phyloP scores from a whole-genome alignment of 2,329 filamentous ascomycete genomes.

The Diaporthe velutina region DNA sequence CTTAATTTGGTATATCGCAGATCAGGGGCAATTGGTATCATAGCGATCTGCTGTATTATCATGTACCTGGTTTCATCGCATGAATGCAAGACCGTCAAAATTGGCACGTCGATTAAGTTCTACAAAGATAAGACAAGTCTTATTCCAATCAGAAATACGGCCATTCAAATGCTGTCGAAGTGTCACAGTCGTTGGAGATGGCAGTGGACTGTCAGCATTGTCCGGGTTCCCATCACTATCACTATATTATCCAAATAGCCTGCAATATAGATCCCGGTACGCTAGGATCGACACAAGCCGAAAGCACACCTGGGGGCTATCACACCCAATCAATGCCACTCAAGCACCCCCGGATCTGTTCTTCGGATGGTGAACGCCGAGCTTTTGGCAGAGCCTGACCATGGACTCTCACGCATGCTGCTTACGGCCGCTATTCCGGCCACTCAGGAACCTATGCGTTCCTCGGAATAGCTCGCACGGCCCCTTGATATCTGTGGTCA shows the following conservation, averaged over 20 bases:
- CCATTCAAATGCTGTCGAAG: neutral
- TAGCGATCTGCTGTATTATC: neutral
- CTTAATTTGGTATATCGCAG: neutral
- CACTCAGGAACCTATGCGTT: neutral
- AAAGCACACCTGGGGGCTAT: neutral
- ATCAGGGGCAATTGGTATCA: neutral
- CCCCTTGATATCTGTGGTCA: neutral
- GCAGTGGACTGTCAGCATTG: neutral
- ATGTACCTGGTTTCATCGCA: too few species aligned
- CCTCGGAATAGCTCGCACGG: neutral
- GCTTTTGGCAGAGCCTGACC: neutral
- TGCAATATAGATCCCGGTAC: slow-evolving; percentile 30
- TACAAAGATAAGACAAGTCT: neutral
- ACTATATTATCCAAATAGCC: slow-evolving; percentile 37
- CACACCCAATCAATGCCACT: neutral
- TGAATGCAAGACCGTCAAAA: neutral
- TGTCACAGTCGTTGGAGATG: neutral
- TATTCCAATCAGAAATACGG: too few species aligned
- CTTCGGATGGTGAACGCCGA: slow-evolving; percentile 26
- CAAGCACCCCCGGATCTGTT: neutral
- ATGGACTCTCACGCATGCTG: neutral
- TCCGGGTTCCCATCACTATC: neutral
- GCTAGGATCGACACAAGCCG: slow-evolving; percentile 28
- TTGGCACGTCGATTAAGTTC: too few species aligned
- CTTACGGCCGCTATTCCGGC: neutral